phyloP scores from a whole-genome alignment of 2,329 filamentous ascomycete species.

The Aquanectria penicillioides region DNA sequence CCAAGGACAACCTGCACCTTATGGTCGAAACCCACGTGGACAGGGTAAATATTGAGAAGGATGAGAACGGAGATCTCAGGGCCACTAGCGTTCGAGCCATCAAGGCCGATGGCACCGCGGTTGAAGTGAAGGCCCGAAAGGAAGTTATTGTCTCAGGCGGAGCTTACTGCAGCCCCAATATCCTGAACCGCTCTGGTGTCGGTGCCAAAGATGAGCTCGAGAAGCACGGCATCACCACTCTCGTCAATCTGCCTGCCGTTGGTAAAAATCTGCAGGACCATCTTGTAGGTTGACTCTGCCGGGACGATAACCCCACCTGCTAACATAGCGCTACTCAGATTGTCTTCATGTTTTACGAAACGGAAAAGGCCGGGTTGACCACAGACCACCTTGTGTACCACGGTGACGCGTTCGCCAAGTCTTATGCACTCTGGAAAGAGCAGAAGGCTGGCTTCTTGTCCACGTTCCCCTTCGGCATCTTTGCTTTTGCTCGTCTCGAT shows the following conservation, averaged over 20 bases:
- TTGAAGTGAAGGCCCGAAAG: conserved; percentile 51
- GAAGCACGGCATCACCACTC: conserved; percentile 52
- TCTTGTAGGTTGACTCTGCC: conserved; percentile 6
- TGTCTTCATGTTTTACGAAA: conserved; percentile 70
- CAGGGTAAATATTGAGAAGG: conserved; percentile 58
- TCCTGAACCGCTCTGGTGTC: conserved; percentile 63
- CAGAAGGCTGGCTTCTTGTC: conserved; percentile 67
- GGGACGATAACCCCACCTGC: not conserved
- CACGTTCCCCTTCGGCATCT: conserved; percentile 70
- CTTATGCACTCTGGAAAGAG: conserved; percentile 66
- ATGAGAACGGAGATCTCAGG: conserved; percentile 45
- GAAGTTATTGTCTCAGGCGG: conserved; percentile 56
- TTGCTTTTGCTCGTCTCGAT: conserved; percentile 70
- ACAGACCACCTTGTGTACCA: conserved; percentile 66
- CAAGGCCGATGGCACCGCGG: conserved; percentile 52
- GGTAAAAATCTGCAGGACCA: conserved; percentile 63
- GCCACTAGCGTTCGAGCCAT: conserved; percentile 57
- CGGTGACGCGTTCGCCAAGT: conserved; percentile 58
- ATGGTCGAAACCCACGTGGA: conserved; percentile 61
- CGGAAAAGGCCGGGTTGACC: conserved; percentile 60
- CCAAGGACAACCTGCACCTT: conserved; percentile 57
- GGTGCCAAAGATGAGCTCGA: conserved; percentile 56
- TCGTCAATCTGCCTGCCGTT: conserved; percentile 58
- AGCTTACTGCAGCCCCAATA: conserved; percentile 61
- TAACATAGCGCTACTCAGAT: conserved; percentile 46